Conservation (phyloP, 352 stramenopile genomes). For the Achlya hypogyna region DNA sequence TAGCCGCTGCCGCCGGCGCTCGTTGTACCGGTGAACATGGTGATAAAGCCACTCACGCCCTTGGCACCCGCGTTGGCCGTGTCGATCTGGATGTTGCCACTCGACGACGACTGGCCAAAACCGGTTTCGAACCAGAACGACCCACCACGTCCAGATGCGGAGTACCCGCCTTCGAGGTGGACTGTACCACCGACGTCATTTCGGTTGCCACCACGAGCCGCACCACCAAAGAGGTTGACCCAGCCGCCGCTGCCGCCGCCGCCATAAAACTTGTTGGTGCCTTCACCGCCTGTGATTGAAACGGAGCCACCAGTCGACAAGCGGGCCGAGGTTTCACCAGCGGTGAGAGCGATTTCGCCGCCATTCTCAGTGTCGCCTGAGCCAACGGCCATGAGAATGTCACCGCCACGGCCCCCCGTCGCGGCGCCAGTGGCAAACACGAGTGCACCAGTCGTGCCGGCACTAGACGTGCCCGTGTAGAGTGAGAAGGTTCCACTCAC, state of each 20-base stretch:
- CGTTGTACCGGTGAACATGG: too few species aligned
- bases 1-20: too few species aligned
- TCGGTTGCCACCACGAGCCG: conserved; percentile 38
- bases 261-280: conserved; percentile 35
- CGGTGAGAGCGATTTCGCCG: conserved; percentile 57
- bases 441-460: conserved; percentile 43
- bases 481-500: conserved; percentile 50
- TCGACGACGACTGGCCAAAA: conserved; percentile 35
- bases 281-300: too few species aligned
- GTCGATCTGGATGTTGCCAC: conserved; percentile 50
- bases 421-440: conserved; percentile 43
- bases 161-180: conserved; percentile 47
- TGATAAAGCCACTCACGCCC: background rate
- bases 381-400: conserved; percentile 41
- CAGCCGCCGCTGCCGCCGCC: conserved; percentile 51
- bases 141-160: conserved; percentile 43
- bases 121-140: conserved; percentile 55
- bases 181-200: conserved; percentile 46
- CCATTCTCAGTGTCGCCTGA: conserved; percentile 43
- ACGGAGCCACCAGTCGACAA: background rate
- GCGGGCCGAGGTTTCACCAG: conserved; percentile 35
- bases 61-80: conserved; percentile 39
- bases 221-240: conserved; percentile 44
- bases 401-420: conserved; percentile 50
- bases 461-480: conserved; percentile 44